Conservation (phyloP, 495 filamentous ascomycete species). For the Penicillium cinerascens region DNA sequence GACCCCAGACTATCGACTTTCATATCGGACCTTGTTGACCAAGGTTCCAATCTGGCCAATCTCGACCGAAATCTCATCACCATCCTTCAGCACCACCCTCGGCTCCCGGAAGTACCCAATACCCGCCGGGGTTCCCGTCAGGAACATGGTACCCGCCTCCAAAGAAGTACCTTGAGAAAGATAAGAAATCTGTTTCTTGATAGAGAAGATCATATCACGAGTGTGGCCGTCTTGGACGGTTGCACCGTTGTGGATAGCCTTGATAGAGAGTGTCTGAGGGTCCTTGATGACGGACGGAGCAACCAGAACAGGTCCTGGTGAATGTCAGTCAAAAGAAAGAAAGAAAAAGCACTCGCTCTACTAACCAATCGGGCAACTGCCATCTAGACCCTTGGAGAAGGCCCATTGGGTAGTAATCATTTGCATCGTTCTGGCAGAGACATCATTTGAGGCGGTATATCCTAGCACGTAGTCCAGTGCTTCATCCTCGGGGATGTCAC, state of each 20-base stretch:
- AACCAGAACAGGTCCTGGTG: constrained; percentile 37
- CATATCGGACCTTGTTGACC: constrained; percentile 28
- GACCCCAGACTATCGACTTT: constrained; percentile 9
- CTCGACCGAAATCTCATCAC: constrained; percentile 51
- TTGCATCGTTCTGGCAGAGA: constrained; percentile 37
- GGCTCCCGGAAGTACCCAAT: constrained; percentile 42
- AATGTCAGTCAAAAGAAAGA: neutral
- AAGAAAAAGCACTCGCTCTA: neutral
- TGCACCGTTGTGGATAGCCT: constrained; percentile 9
- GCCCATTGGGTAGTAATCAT: constrained; percentile 35
- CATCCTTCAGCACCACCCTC: constrained; percentile 46
- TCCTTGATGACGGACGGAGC: constrained; percentile 30
- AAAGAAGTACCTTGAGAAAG: constrained; percentile 43
- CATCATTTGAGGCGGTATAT: constrained; percentile 41
- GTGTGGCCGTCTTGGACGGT: constrained; percentile 14
- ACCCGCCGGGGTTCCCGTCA: constrained; percentile 42
- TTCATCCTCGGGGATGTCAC: constrained; percentile 37
- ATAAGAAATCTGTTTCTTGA: constrained; percentile 30
- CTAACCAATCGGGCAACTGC: constrained; percentile 32
- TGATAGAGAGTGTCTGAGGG: constrained; percentile 6
- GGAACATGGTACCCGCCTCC: constrained; percentile 32
- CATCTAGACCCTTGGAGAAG: constrained; percentile 44
- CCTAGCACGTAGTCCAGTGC: constrained; percentile 42
- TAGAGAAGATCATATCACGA: constrained; percentile 34
- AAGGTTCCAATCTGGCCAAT: constrained; percentile 37